Base-by-base conservation (phyloP, 371 early-diverging fungal genomes). In the Thermomucor indicae-seudaticae region DNA sequence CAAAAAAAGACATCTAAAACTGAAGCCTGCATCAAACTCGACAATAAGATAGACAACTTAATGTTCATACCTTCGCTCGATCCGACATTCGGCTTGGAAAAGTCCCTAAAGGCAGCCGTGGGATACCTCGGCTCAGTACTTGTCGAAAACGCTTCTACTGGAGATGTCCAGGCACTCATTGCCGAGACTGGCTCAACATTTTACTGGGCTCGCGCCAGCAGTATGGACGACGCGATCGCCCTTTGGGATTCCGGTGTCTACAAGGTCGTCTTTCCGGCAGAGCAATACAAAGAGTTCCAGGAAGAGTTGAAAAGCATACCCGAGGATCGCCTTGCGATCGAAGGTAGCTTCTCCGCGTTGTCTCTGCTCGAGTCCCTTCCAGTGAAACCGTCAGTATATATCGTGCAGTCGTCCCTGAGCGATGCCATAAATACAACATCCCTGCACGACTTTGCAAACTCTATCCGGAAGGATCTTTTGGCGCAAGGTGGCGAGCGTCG, bases 191-290 rank as follows among this genome's bases (percentile, higher is more conserved):
- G 62, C 8, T 58, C 74, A n/a, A 64, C 78, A n/a, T 61, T 70
- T 23, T 80, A 72, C 61, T 82, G 82, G 82, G 68, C 75, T 20
- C 61, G 62, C 31, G 78, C 79, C 34, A 52, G 45, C 23, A 56
- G 60, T 25, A 58, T 72, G 24, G 83, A 83, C 28, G 59, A 78
- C 47, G 81, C 81, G 48, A 63, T 78, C 42, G 49, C 63, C 17
- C 58, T 80, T 22, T 75, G 85, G 60, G 81, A 84, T 31, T 69
- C 72, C n/a, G 85, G 87, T 50, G 72, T 81, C 8, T 62, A 75
- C 49, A 80, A 81, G 57, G 73, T 80, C 22, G 62, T 84, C 23
- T 64, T 86, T 17, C 60, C 72, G 37, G 53, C 67, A 30, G 53
- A 67, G 23, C 58, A 60, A 14, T 70, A 65, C 51, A 46, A 49